A percentile compares a stretch with the other conserved stretches of the same genome.
These are phyloP conservation scores for Cercospora sp. DNA, from an alignment of 2,329 filamentous ascomycete species.

Conservation along the genomic window DNA sequence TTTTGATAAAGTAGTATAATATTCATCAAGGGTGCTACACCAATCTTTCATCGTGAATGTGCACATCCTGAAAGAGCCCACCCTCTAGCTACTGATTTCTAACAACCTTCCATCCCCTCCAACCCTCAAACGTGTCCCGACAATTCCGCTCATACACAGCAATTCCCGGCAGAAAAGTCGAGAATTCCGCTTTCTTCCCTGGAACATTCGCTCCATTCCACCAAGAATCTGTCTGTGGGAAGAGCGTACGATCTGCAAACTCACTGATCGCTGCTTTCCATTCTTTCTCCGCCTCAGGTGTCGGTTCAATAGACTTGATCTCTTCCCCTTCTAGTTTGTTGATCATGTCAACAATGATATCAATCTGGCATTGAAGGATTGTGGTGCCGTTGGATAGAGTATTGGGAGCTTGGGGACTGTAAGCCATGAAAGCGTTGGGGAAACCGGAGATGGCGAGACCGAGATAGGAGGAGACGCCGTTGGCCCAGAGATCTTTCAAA, in stretches of 20 bases:
- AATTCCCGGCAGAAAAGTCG: conserved; percentile 44
- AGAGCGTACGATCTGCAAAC: conserved; percentile 31
- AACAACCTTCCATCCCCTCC: conserved; percentile 37
- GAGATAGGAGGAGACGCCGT: conserved; percentile 44
- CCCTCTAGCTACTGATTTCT: not conserved
- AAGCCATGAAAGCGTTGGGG: conserved; percentile 46
- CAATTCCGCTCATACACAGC: conserved; percentile 43
- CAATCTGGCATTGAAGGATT: conserved; percentile 46
- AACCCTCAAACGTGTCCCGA: conserved; percentile 41
- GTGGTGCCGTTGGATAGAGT: conserved; percentile 49
- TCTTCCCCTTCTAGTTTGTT: conserved; percentile 42
- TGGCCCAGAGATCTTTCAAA: conserved; percentile 43
- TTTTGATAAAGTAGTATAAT: too few relatives aligned
- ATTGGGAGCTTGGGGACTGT: conserved; percentile 49
- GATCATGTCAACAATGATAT: conserved; percentile 48
- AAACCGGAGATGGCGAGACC: conserved; percentile 37
- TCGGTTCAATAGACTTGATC: conserved; percentile 45
- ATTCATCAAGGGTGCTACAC: too few relatives aligned
- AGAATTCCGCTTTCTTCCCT: conserved; percentile 44
- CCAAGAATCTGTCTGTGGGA: conserved; percentile 35
- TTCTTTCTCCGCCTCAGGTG: conserved; percentile 43
- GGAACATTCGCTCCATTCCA: conserved; percentile 47
- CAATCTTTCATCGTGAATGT: too few relatives aligned
- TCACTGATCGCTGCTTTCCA: conserved; percentile 38
- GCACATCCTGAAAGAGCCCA: too few relatives aligned